phyloP scores from a whole-genome alignment of 2,329 filamentous ascomycete genomes.

The Xylariaceae sp. region DNA sequence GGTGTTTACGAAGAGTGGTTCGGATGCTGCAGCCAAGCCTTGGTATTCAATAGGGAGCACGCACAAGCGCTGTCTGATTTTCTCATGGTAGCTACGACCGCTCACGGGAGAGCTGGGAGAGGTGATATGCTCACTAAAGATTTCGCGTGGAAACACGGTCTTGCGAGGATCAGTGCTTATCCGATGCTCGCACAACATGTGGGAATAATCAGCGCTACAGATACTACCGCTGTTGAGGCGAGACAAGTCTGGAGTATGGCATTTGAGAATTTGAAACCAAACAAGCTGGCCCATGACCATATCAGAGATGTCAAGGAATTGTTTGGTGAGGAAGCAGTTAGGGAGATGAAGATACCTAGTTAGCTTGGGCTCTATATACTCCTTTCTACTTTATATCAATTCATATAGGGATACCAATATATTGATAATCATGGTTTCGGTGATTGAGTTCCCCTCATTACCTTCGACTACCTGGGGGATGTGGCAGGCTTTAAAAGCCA shows the following conservation, averaged over 20 bases:
- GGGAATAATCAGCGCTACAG: slow-evolving; percentile 40
- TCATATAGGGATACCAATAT: too few relatives aligned
- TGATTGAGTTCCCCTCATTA: too few relatives aligned
- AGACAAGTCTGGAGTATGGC: slow-evolving; percentile 44
- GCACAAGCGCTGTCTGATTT: slow-evolving; percentile 34
- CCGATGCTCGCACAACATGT: slow-evolving; percentile 45
- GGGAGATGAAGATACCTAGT: slow-evolving; percentile 6
- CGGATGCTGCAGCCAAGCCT: slow-evolving; percentile 43
- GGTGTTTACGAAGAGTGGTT: slow-evolving; percentile 43
- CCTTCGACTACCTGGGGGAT: too few relatives aligned
- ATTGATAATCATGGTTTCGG: too few relatives aligned
- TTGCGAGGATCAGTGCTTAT: slow-evolving; percentile 42
- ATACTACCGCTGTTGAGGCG: slow-evolving; percentile 41
- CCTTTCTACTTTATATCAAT: background rate
- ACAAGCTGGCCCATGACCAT: slow-evolving; percentile 33
- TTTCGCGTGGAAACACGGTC: slow-evolving; percentile 40
- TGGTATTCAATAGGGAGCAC: slow-evolving; percentile 41
- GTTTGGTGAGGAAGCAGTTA: slow-evolving; percentile 30
- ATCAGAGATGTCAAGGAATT: slow-evolving; percentile 33
- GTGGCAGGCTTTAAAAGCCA: too few relatives aligned
- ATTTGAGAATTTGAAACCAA: slow-evolving; percentile 38
- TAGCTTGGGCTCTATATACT: background rate
- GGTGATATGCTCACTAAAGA: slow-evolving; percentile 43
- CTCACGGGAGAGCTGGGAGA: slow-evolving; percentile 31
- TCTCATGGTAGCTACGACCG: slow-evolving; percentile 31